Evolutionary conservation across 768 basidiomycete species (phyloP).

Genomic region (Chiua virens): DNA sequence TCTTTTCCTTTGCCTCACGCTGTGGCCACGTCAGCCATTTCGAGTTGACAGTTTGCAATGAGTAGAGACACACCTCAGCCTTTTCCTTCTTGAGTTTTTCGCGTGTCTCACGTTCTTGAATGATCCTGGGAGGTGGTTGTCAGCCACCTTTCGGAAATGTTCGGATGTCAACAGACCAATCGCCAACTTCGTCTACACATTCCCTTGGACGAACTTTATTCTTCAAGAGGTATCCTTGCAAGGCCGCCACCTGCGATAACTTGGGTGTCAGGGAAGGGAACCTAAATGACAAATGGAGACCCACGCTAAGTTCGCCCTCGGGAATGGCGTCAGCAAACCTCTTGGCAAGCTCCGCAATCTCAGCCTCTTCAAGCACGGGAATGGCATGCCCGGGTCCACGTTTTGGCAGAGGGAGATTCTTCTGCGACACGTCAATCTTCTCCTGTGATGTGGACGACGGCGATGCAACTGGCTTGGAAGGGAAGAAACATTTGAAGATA

Average conservation of each 20-base stretch:
- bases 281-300: conserved; percentile 26
- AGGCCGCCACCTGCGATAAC: conserved; percentile 61
- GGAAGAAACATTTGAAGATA: conserved; percentile 95
- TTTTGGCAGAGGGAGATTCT: conserved; percentile 67
- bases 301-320: conserved; percentile 83
- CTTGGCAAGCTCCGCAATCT: conserved; percentile 77
- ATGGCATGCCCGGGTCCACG: conserved; percentile 62
- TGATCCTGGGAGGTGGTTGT: conserved; percentile 40
- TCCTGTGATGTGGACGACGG: conserved; percentile 16
- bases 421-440: conserved; percentile 52
- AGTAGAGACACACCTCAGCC: conserved; percentile 43
- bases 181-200: conserved; percentile 75
- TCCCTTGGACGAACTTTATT: conserved; percentile 89
- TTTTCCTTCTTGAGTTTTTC: conserved; percentile 85
- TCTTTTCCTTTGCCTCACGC: conserved; percentile 81
- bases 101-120: conserved; percentile 78
- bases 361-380: conserved; percentile 71
- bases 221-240: conserved; percentile 86
- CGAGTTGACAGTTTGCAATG: not conserved
- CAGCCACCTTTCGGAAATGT: not conserved
- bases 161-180: conserved; percentile 50
- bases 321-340: conserved; percentile 81
- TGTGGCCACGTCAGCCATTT: conserved; percentile 30
- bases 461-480: conserved; percentile 42
- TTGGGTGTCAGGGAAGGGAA: not conserved